Evolutionary conservation across 1,284 basidiomycete species (phyloP), one percentile per base, ranked within the genome.

Genomic region (Ceratobasidium sp.): DNA sequence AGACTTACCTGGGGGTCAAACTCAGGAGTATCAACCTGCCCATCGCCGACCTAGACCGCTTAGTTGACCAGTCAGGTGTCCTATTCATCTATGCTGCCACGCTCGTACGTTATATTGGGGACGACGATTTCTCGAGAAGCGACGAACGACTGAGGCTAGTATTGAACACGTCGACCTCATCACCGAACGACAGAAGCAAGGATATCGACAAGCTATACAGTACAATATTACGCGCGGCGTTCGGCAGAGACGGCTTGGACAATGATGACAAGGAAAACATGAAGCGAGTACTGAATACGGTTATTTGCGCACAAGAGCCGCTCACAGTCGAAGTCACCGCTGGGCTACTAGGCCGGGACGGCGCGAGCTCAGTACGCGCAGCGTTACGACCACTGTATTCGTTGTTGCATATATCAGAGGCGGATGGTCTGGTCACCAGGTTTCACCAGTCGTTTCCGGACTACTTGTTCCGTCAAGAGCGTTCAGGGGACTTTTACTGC

Each of bases 401-500:
- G 1, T 22, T 64, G 14, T 14, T 64, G 11, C 62, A 64, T 29
- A 6, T 50, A 5, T 64, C 62, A 2, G 47, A 33, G 29, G 17
- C 2, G 2, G 36, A 15, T 2, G 27, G 47, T 5, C 9, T 33
- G 2, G 27, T 64, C 1, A 64, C 62, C 6, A 51, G 29, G 36
- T n/a, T 64, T 1, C 62, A 50, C 17, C 47, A 64, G 27, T 64
- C 71, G 0, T 73, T 73, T 17, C 56, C 71, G 1, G 50, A 73
- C 33, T 73, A 48, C 36, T n/a, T 73, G 19, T 19, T 63, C 24
- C 31, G 27, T 19, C 0, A 1, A 0, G 27, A 4, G 11, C 57
- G 71, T 1, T 73, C 71, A 6, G n/a, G 11, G 6, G 22, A 22
- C 5, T 73, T 73, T 22, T 54, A 29, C 31, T 73, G 71, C 50